Conservation (phyloP, 805 yeast genomes). For the Suhomyces kilbournensis region DNA sequence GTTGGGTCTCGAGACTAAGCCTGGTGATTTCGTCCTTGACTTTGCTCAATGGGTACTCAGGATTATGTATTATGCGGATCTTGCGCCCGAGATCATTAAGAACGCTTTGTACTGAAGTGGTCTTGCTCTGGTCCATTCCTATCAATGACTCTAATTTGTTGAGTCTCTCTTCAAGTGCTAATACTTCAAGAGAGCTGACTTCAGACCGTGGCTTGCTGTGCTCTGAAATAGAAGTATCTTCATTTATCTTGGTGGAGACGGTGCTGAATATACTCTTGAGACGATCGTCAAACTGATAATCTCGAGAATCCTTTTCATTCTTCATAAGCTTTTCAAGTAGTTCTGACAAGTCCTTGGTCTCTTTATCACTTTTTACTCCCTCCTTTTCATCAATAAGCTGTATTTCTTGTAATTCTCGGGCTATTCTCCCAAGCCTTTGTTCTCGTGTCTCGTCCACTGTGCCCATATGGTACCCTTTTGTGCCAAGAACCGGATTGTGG, state of each 20-base stretch:
- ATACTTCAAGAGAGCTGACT: slow-evolving; percentile 7
- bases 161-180: slow-evolving; percentile 26
- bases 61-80: slow-evolving; percentile 32
- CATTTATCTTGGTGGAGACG: background rate
- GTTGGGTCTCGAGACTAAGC: slow-evolving; percentile 26
- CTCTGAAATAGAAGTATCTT: background rate
- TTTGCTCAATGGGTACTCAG: slow-evolving; percentile 25
- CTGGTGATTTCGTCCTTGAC: slow-evolving; percentile 23
- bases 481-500: slow-evolving; percentile 12
- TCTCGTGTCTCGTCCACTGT: slow-evolving; percentile 33
- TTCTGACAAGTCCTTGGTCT: slow-evolving; percentile 1
- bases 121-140: slow-evolving; percentile 15
- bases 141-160: slow-evolving; percentile 18
- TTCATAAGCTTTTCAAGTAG: slow-evolving; percentile 1
- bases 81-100: slow-evolving; percentile 33
- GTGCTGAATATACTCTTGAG: slow-evolving; percentile 2
- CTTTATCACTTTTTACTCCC: background rate
- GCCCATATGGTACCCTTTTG: slow-evolving; percentile 22
- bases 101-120: slow-evolving; percentile 20
- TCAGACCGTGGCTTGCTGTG: background rate
- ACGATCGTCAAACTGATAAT: background rate
- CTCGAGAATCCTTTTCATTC: background rate
- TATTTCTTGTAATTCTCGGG: slow-evolving; percentile 38
- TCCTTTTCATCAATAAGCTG: slow-evolving; percentile 9
- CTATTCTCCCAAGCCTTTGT: slow-evolving; percentile 37